Evolutionary conservation across 73 alveolate genomes (phyloP), one percentile per base, ranked within the genome.

Genomic region (Tetrahymena borealis): DNA sequence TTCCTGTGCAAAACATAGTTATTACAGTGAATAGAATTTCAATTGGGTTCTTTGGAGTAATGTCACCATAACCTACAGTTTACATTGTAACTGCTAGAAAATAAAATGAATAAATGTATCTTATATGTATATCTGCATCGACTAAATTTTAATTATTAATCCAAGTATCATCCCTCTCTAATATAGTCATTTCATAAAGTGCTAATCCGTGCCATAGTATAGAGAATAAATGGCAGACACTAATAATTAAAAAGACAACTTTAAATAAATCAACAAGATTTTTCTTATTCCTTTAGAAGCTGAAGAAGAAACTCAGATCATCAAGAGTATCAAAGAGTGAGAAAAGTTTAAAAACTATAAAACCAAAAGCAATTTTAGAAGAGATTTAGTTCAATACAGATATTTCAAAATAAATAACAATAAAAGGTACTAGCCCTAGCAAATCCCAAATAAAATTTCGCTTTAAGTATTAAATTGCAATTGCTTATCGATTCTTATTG

Each of bases 1-100:
- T 97, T 41, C 98, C 92, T 1, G 98, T 95, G 32, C 97, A 93
- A 39, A 96, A 94, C 99, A 96, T 95, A 13, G 98, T 96, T 11
- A 95, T 77, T 18, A 93, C 39, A 13, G 97, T 96, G 36, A 94
- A 92, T 77, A 95, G 91, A 32, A 96, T 42, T 95, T 97, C 99
- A 9, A 91, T 92, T 9, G 96, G 95, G 31, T 97, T 96, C 39
- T 92, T 78, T 16, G 98, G 98, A 41, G 94, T 92, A 13, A 97
- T 94, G 79, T 97, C 99, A 24, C 99, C 99, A 95, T 97, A 97
- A 24, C 99, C 99, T 4, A 97, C 99, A 13, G 99, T 97, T 18
- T 98, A 95, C 99, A 97, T 97, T 24, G 99, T 97, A 38, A 98
- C 97, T 40, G 97, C 96, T 10, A 98, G 98, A 97, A 98, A 97